Conservation (phyloP, 495 filamentous ascomycete species). For the Barbatosphaeria neglecta region DNA sequence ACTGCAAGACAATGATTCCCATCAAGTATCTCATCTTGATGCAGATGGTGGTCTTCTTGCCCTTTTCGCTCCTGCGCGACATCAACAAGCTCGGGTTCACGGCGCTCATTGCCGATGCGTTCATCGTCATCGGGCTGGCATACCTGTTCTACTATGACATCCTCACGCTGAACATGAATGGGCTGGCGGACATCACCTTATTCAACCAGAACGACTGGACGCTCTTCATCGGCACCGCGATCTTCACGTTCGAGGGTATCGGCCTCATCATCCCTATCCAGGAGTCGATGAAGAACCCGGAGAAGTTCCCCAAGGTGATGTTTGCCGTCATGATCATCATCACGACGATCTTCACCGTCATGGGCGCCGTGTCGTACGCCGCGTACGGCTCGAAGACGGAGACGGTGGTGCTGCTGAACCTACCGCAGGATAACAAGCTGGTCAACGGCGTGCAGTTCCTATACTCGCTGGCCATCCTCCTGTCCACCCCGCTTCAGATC, state of each 20-base stretch:
- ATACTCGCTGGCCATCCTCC: constrained; percentile 85
- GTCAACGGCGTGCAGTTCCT: constrained; percentile 94
- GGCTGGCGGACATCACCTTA: constrained; percentile 67
- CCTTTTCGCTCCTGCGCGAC: constrained; percentile 84
- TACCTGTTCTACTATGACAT: constrained; percentile 97
- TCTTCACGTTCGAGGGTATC: constrained; percentile 97
- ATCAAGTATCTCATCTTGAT: constrained; percentile 83
- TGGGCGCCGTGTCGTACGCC: constrained; percentile 89
- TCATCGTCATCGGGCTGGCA: constrained; percentile 82
- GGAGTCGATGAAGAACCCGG: constrained; percentile 82
- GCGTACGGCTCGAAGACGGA: constrained; percentile 90
- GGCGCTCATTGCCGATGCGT: constrained; percentile 81
- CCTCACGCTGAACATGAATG: constrained; percentile 65
- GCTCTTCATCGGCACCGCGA: constrained; percentile 93
- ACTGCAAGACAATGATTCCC: constrained; percentile 68
- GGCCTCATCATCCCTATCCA: constrained; percentile 98
- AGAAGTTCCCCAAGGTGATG: constrained; percentile 79
- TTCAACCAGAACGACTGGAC: constrained; percentile 91
- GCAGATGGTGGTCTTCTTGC: constrained; percentile 88
- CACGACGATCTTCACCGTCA: constrained; percentile 75
- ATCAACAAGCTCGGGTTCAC: constrained; percentile 90
- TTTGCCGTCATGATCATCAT: constrained; percentile 89
- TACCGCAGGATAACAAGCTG: constrained; percentile 90
- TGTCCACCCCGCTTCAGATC: constrained; percentile 89
- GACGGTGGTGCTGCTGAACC: constrained; percentile 89